Percentiles rank a stretch among this genome's conserved stretches.
phyloP scores from a whole-genome alignment of 768 basidiomycete species.

The Mycena leptocephala region DNA sequence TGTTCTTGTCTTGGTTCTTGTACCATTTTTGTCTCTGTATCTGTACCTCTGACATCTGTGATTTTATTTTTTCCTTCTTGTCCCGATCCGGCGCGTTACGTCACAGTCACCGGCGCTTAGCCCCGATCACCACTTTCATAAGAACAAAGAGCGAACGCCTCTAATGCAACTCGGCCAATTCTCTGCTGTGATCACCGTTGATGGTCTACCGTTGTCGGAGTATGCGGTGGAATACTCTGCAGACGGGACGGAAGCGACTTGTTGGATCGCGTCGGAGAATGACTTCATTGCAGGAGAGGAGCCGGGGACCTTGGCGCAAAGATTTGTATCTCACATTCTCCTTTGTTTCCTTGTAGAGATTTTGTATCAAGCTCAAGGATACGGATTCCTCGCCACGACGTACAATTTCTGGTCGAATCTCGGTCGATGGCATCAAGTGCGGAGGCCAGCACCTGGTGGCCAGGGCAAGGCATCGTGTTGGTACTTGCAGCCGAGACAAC shows the following conservation, averaged over 20 bases:
- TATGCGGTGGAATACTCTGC: slow-evolving; percentile 12
- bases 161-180: slow-evolving; percentile 25
- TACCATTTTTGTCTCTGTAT: slow-evolving; percentile 7
- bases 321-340: no score
- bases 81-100: background rate
- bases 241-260: slow-evolving; percentile 16
- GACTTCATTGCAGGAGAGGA: slow-evolving; percentile 1
- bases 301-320: no score
- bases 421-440: slow-evolving; percentile 19
- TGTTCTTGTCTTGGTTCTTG: no score
- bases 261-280: slow-evolving; percentile 30
- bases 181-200: slow-evolving; percentile 9
- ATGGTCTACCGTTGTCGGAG: slow-evolving; percentile 7
- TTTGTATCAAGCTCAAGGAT: background rate
- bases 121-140: background rate
- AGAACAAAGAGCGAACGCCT: background rate
- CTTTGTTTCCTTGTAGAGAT: background rate
- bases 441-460: background rate
- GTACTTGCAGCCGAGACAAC: background rate
- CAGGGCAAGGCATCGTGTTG: background rate
- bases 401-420: background rate
- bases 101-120: background rate
- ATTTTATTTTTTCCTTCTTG: background rate
- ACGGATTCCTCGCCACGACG: background rate
- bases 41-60: slow-evolving; percentile 10